phyloP scores from a whole-genome alignment of 2,329 filamentous ascomycete genomes.

The Daldinia eschscholtzii region DNA sequence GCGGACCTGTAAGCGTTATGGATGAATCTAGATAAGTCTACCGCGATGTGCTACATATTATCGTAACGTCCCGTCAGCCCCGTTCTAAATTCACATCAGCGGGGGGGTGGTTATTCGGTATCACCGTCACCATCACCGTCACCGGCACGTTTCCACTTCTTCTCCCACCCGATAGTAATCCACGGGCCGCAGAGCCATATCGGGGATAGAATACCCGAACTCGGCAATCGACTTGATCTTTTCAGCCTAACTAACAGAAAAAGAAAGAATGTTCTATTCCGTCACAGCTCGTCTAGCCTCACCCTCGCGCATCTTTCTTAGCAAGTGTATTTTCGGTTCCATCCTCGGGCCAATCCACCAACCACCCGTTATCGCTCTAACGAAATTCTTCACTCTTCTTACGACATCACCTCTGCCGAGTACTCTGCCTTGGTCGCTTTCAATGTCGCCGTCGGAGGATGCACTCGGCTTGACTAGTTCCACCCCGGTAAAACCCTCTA shows the following conservation, averaged over 20 bases:
- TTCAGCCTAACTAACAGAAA: conserved; percentile 33
- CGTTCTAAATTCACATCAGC: conserved; percentile 31
- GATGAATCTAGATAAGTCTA: conserved; percentile 26
- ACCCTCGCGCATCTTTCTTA: conserved; percentile 55
- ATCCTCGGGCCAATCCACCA: conserved; percentile 76
- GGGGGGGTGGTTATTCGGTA: conserved; percentile 19
- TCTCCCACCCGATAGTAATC: conserved; percentile 17
- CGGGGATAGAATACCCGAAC: conserved; percentile 24
- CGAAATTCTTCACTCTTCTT: conserved; percentile 55
- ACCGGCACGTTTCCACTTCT: conserved; percentile 15
- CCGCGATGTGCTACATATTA: conserved; percentile 32
- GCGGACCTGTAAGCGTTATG: conserved; percentile 24
- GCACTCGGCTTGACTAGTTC: conserved; percentile 66
- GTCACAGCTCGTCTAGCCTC: conserved; percentile 49
- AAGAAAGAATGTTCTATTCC: conserved; percentile 36
- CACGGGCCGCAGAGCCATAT: conserved; percentile 39
- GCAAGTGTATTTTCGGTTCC: conserved; percentile 66
- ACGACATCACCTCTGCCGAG: conserved; percentile 62
- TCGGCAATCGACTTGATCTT: conserved; percentile 30
- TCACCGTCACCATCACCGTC: conserved; percentile 21
- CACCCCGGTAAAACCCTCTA: conserved; percentile 70
- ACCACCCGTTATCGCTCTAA: conserved; percentile 65
- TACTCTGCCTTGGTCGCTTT: conserved; percentile 49
- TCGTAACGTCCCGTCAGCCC: conserved; percentile 39
- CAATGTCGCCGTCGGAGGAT: conserved; percentile 42